A percentile compares a stretch with the other conserved stretches of the same genome.
Conservation (phyloP, 2,329 filamentous ascomycete species). For the Fusarium ramigenum region DNA sequence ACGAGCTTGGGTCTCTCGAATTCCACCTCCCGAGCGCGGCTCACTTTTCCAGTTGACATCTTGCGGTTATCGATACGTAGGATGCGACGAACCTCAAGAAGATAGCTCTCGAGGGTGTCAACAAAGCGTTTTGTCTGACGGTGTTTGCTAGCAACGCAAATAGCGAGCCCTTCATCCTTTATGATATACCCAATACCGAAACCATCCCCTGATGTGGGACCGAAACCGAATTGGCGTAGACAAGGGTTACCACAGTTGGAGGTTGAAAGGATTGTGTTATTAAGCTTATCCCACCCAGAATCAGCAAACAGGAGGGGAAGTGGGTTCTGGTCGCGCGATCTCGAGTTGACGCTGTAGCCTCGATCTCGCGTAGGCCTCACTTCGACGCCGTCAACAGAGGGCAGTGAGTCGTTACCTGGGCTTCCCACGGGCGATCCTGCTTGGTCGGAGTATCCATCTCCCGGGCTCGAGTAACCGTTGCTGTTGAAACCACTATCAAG, state of each 20-base stretch:
- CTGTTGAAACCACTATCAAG: conserved; percentile 63
- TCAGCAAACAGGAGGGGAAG: conserved; percentile 89
- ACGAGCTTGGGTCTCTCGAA: conserved; percentile 47
- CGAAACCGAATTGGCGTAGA: conserved; percentile 95
- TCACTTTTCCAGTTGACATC: conserved; percentile 54
- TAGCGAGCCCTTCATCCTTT: conserved; percentile 80
- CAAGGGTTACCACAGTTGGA: conserved; percentile 99
- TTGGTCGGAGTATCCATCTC: conserved; percentile 58
- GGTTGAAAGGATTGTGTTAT: conserved; percentile 92
- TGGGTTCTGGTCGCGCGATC: conserved; percentile 56
- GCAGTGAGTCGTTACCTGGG: conserved; percentile 60
- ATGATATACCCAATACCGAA: conserved; percentile 99
- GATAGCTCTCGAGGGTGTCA: conserved; percentile 88
- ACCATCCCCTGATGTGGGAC: conserved; percentile 90
- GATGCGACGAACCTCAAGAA: conserved; percentile 88
- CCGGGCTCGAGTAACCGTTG: conserved; percentile 72
- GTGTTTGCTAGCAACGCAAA: conserved; percentile 94
- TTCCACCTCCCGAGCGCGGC: conserved; percentile 65
- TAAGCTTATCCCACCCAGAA: conserved; percentile 91
- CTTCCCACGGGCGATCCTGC: conserved; percentile 60
- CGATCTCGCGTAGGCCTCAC: conserved; percentile 55
- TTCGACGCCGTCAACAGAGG: conserved; percentile 47
- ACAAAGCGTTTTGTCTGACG: conserved; percentile 91
- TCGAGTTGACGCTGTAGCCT: conserved; percentile 64
- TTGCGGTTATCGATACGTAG: conserved; percentile 72